Conservation (phyloP, 2,329 filamentous ascomycete genomes). For the Aphanoascus verrucosus region DNA sequence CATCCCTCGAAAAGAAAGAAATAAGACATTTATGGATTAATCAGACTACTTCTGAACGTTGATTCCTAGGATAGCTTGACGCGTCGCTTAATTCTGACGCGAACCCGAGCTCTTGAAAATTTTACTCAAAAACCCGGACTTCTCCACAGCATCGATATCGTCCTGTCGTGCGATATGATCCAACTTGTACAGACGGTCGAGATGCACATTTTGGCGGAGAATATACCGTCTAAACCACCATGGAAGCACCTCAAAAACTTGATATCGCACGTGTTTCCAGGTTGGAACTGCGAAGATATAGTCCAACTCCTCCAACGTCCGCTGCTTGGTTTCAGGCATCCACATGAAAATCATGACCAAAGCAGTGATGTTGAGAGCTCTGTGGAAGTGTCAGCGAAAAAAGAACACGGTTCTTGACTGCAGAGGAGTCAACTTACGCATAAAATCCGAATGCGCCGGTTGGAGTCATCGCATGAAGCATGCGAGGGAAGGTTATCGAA, state of each 20-base stretch:
- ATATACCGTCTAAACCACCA: constrained; percentile 53
- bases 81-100: no score
- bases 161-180: constrained; percentile 21
- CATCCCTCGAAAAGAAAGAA: no score
- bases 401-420: neutral
- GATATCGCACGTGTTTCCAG: constrained; percentile 47
- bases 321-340: constrained; percentile 47
- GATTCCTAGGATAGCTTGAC: no score
- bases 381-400: constrained; percentile 21
- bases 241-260: constrained; percentile 46
- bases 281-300: constrained; percentile 50
- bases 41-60: no score
- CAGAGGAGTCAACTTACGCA: constrained; percentile 25
- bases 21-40: no score
- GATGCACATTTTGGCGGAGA: constrained; percentile 36
- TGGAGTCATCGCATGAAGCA: constrained; percentile 39
- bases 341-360: constrained; percentile 55
- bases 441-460: constrained; percentile 53
- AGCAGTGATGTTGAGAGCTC: constrained; percentile 49
- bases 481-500: constrained; percentile 42
- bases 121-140: neutral
- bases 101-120: no score
- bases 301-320: constrained; percentile 49
- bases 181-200: constrained; percentile 45
- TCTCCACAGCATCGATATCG: constrained; percentile 4